phyloP scores from a whole-genome alignment of 305 asterid species.

The Fraxinus platypoda region DNA sequence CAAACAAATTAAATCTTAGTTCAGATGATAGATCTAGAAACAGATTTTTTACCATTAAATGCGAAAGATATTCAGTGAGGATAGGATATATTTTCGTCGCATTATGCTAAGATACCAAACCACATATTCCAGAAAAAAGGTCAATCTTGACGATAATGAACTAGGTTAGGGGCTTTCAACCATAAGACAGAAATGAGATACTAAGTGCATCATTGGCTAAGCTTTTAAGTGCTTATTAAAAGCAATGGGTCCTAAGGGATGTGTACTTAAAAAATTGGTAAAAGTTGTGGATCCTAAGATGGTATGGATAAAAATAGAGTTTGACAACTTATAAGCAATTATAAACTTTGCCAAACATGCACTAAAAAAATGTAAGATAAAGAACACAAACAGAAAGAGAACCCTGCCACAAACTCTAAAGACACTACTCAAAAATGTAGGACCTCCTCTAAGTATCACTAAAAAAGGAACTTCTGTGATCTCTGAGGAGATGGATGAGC shows the following conservation, averaged over 20 bases:
- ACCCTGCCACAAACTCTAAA: not conserved
- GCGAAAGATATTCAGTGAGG: not conserved
- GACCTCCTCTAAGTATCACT: not conserved
- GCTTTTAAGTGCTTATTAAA: not conserved
- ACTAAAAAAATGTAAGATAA: slow-evolving; percentile 1
- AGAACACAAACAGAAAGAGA: slow-evolving; percentile 3
- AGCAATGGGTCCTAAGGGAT: not conserved
- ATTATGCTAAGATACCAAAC: not conserved
- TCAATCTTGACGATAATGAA: not conserved
- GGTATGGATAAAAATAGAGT: not conserved
- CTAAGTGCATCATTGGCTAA: not conserved
- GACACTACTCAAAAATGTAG: not conserved
- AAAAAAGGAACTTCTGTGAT: not conserved
- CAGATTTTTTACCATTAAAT: not conserved
- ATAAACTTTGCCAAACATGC: not conserved
- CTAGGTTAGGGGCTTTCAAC: not conserved
- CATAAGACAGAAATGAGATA: slow-evolving; percentile 7
- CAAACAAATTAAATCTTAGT: not conserved
- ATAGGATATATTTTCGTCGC: not conserved
- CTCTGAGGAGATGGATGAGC: not conserved
- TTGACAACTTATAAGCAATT: not conserved
- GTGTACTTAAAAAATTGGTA: not conserved
- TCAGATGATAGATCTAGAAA: not conserved
- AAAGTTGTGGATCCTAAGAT: not conserved
- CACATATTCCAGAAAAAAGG: not conserved